Evolutionary conservation across 139 green algal genomes (phyloP), one percentile per base, ranked within the genome.

Genomic region (Picochlorum sp.): DNA sequence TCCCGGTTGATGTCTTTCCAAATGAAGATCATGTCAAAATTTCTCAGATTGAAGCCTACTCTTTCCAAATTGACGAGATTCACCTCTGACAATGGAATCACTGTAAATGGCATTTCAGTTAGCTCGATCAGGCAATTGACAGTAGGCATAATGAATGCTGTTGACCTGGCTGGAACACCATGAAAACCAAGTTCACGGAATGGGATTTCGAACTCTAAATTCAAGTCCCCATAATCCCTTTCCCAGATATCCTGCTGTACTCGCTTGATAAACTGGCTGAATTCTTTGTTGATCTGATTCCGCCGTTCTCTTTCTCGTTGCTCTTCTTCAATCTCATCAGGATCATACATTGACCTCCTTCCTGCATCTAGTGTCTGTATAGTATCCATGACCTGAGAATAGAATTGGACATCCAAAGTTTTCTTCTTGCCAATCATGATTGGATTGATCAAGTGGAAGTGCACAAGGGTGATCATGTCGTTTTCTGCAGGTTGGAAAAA

Each of bases 391-490:
- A 98, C 89, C 75, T 98, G 91, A 1, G 80, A 74, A 78, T 95
- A 99, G 71, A 98, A 94, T 77, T 99, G 94, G 58, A 98, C 86
- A 70, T 99, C 92, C 65, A 84, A 79, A 44, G 86, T 93, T 85
- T 98, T 99, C 81, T 98, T 98, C 82, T 97, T 99, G 69, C 87
- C 90, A 15, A 66, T 49, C 94, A 99, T 99, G 81, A 99, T 99
- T 57, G 92, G 90, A 80, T 99, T 86, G 71, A 86, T 67, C 41
- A 99, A 84, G 71, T 97, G 90, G 78, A 99, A 96, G 84, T 99
- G 94, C 45, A 99, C 76, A 62, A 99, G 82, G 23, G 88, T 93
- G 60, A 97, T 88, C 82, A 97, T 88, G 78, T 98, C 91, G 47
- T 95, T 96, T 65, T 95, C 79, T 10, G 85, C 78, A 4, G 82